Conservation (phyloP, 2,329 filamentous ascomycete species). For the Ophiostoma himal-ulmi region DNA sequence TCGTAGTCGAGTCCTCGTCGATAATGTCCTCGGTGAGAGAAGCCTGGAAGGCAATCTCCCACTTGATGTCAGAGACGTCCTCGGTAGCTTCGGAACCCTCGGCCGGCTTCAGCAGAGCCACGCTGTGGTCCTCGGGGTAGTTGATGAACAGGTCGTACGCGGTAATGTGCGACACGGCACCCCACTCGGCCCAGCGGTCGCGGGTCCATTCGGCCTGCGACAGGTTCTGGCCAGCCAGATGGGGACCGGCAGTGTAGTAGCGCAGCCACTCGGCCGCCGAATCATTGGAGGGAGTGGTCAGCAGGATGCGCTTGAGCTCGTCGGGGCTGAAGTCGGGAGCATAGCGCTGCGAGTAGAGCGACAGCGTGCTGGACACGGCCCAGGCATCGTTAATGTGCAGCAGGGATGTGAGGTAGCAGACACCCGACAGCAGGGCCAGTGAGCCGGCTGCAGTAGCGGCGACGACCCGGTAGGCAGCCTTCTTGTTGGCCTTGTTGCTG, state of each 20-base stretch:
- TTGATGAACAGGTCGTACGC: conserved; percentile 74
- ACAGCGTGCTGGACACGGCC: conserved; percentile 15
- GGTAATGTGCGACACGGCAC: conserved; percentile 57
- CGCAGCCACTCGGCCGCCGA: conserved; percentile 64
- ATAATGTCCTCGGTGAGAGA: conserved; percentile 78
- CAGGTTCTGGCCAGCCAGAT: conserved; percentile 71
- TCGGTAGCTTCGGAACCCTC: conserved; percentile 26
- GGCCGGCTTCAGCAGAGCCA: conserved; percentile 57
- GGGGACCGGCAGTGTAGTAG: conserved; percentile 71
- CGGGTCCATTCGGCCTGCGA: conserved; percentile 69
- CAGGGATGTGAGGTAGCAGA: conserved; percentile 17
- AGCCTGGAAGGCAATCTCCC: conserved; percentile 69
- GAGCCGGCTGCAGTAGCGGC: conserved; percentile 14
- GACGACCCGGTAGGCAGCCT: neutral
- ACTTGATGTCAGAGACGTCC: conserved; percentile 31
- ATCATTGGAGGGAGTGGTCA: conserved; percentile 52
- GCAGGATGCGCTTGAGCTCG: conserved; percentile 51
- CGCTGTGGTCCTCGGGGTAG: conserved; percentile 64
- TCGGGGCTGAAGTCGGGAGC: conserved; percentile 28
- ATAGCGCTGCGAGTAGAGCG: conserved; percentile 19
- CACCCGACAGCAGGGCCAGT: conserved; percentile 15
- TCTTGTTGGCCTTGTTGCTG: neutral
- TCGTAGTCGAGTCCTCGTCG: conserved; percentile 73
- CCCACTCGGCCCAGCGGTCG: conserved; percentile 66
- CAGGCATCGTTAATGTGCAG: conserved; percentile 7